Base-by-base conservation (phyloP, 306 rosid genomes). In the Rubus idaeus region DNA sequence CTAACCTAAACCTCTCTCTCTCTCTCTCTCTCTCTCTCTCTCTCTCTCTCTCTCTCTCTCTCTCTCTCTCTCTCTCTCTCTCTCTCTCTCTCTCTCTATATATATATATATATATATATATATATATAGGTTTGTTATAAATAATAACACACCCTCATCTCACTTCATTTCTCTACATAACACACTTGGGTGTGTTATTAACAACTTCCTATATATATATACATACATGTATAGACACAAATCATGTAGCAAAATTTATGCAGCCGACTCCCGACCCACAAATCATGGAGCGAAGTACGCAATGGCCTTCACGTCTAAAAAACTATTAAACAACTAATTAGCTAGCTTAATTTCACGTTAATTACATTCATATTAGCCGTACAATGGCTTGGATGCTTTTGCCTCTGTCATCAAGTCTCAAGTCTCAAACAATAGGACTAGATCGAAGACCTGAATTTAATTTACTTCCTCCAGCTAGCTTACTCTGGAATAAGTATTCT, bases 261-360 rank as follows among this genome's bases (percentile, higher is more conserved):
- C 61, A 3, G 46, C 61, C 61, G 18, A 10, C 44, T 30, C 3
- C 75, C 46, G 61, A 71, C 75, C 42, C 63, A 20, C 0, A 42
- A 44, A 56, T 73, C 4, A 7, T 4, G 67, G 55, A 73, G 20
- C 46, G 5, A 71, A 50, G 50, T 71, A 51, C 60, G 69, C 12
- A 63, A 63, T 63, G 68, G 45, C 45, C 68, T 63, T 63, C 68
- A 63, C 68, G 46, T 63, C 68, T 63, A 17, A 13, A 13, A 3
- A 5, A 23, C 40, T 26, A 58, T 11, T 58, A 60, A 60, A 60
- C 18, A 60, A 60, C 41, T 12, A 11, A 60, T 13, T 60, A 60
- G 66, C 66, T 26, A 60, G 41, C 66, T 26, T 58, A 58, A 57
- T 57, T 6, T 57, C 14, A 23, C 63, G 64, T 10, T 11, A 23